Percentiles rank a stretch among this genome's conserved stretches.
phyloP scores from a whole-genome alignment of 2,329 filamentous ascomycete species.

The Penicillium sp. region DNA sequence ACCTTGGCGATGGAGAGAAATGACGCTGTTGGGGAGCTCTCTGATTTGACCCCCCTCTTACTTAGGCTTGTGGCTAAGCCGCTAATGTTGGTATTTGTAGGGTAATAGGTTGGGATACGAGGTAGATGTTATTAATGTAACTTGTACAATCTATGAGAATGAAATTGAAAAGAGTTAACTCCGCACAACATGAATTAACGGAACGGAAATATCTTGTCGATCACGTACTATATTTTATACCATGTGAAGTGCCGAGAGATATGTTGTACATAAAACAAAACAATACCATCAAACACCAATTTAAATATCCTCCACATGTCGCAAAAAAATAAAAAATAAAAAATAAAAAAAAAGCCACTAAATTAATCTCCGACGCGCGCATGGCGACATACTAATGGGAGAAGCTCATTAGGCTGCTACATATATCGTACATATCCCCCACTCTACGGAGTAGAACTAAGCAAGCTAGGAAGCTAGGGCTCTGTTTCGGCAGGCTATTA shows the following conservation, averaged over 20 bases:
- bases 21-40: background rate
- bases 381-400: constrained; percentile 7
- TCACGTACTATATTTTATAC: too few species aligned
- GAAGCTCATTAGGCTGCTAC: background rate
- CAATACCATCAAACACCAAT: background rate
- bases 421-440: background rate
- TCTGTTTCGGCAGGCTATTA: background rate
- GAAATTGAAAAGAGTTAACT: background rate
- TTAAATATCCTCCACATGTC: background rate
- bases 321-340: too few species aligned
- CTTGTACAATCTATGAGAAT: too few species aligned
- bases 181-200: background rate
- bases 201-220: background rate
- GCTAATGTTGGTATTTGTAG: background rate
- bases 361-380: constrained; percentile 10
- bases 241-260: background rate
- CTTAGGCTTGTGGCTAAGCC: background rate
- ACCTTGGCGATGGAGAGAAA: background rate
- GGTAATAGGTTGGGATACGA: background rate
- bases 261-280: background rate
- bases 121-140: background rate
- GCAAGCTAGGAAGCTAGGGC: background rate
- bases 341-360: too few species aligned
- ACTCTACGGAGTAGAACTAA: background rate
- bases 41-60: constrained; percentile 1